A percentile compares a stretch with the other conserved stretches of the same genome.
Conservation (phyloP, 78 protist species). For the Planoprotostelium fungivorum region DNA sequence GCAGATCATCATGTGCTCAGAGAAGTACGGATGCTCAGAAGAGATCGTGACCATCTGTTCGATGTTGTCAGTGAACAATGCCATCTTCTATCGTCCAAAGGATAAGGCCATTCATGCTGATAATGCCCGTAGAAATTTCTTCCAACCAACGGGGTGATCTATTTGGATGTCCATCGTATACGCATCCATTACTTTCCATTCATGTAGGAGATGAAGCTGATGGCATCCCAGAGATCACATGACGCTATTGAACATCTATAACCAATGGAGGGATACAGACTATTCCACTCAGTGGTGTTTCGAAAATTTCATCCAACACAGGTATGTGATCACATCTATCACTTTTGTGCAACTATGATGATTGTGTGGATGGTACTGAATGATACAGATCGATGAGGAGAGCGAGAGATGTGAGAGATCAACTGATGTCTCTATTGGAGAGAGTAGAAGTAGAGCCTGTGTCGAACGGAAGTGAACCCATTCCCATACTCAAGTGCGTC, state of each 20-base stretch:
- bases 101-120: slow-evolving; percentile 81
- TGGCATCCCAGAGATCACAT: too few species aligned
- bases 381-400: slow-evolving; percentile 77
- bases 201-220: too few species aligned
- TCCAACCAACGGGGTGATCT: slow-evolving; percentile 76
- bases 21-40: slow-evolving; percentile 52
- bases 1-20: not conserved
- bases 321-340: not conserved
- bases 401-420: slow-evolving; percentile 94
- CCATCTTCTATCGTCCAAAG: slow-evolving; percentile 90
- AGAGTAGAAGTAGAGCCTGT: slow-evolving; percentile 76
- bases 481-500: slow-evolving; percentile 76
- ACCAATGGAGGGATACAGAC: slow-evolving; percentile 83
- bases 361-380: not conserved
- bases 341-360: not conserved
- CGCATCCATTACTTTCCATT: too few species aligned
- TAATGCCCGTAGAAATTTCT: slow-evolving; percentile 57
- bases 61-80: slow-evolving; percentile 85
- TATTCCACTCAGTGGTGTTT: slow-evolving; percentile 88
- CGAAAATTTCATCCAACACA: slow-evolving; percentile 89
- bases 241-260: slow-evolving; percentile 82
- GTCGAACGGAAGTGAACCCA: slow-evolving; percentile 26
- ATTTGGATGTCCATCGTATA: too few species aligned
- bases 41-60: slow-evolving; percentile 78
- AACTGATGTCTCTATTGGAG: slow-evolving; percentile 76